Conservation (phyloP, 176 grass and related monocot species). For the Aegilops longissima region DNA sequence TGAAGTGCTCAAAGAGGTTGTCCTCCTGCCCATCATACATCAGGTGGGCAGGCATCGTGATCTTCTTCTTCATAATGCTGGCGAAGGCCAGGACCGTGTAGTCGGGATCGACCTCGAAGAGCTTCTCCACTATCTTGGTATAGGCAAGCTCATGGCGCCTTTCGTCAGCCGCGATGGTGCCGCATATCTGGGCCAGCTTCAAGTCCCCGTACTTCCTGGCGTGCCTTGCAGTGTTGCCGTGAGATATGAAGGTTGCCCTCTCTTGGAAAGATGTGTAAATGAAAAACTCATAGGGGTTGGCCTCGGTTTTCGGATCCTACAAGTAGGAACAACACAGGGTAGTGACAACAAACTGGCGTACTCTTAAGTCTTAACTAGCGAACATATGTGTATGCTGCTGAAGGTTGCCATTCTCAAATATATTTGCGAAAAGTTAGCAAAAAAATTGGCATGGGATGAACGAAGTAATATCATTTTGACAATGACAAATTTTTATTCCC, state of each 20-base stretch:
- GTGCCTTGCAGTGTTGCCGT: slow-evolving; percentile 42
- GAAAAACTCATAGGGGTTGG: slow-evolving; percentile 36
- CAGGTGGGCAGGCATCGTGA: too few relatives aligned
- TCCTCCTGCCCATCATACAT: too few relatives aligned
- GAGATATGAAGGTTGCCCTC: slow-evolving; percentile 43
- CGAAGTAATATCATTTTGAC: too few relatives aligned
- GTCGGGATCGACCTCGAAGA: too few relatives aligned
- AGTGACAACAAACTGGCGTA: neutral
- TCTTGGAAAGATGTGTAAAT: slow-evolving; percentile 8
- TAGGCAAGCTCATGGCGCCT: slow-evolving; percentile 22
- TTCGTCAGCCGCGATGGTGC: slow-evolving; percentile 42
- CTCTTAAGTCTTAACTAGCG: neutral
- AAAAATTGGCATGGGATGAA: too few relatives aligned
- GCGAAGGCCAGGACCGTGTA: too few relatives aligned
- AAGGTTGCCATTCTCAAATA: neutral
- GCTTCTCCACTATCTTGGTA: too few relatives aligned
- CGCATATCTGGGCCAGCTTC: slow-evolving; percentile 28
- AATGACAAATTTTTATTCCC: too few relatives aligned
- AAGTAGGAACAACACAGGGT: neutral
- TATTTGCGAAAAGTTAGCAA: too few relatives aligned
- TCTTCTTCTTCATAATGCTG: too few relatives aligned
- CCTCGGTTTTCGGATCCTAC: slow-evolving; percentile 36
- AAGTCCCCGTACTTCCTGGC: slow-evolving; percentile 9
- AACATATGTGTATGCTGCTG: neutral
- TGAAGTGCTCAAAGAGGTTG: neutral